These are phyloP conservation scores for Neckera pumila DNA, from an alignment of 225 moss, liverwort and hornwort species.

Conservation along the genomic window DNA sequence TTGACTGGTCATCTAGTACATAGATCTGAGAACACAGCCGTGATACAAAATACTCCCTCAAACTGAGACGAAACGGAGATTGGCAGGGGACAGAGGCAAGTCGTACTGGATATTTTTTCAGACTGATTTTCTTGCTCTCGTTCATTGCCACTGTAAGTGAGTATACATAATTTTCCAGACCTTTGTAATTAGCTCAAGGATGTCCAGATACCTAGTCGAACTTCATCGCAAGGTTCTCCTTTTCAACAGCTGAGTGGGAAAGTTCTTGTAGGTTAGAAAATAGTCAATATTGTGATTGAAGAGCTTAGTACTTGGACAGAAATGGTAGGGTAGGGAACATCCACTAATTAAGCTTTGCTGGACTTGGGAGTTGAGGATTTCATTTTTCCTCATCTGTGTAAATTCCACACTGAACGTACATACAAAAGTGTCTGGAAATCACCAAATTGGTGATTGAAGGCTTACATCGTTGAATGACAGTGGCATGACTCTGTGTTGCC, in stretches of 20 bases:
- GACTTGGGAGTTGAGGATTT: slow-evolving; percentile 10
- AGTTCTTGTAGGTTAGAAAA: background rate
- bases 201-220: background rate
- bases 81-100: background rate
- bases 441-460: slow-evolving; percentile 24
- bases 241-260: background rate
- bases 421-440: slow-evolving; percentile 16
- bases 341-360: background rate
- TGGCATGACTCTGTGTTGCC: background rate
- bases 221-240: background rate
- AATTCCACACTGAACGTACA: slow-evolving; percentile 22
- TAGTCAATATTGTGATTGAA: background rate
- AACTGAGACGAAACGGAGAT: background rate
- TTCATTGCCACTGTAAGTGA: background rate
- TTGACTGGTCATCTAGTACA: background rate
- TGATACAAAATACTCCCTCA: background rate
- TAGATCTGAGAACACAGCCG: background rate
- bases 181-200: slow-evolving; percentile 9
- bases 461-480: background rate
- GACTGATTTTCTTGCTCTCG: background rate
- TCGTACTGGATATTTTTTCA: background rate
- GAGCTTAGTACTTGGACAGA: background rate
- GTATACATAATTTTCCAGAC: background rate
- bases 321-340: background rate
- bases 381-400: slow-evolving; percentile 8